A percentile compares a stretch with the other conserved stretches of the same genome.
Evolutionary conservation across 768 basidiomycete genomes (phyloP).

Genomic region (Strobilomyces dryophilus): DNA sequence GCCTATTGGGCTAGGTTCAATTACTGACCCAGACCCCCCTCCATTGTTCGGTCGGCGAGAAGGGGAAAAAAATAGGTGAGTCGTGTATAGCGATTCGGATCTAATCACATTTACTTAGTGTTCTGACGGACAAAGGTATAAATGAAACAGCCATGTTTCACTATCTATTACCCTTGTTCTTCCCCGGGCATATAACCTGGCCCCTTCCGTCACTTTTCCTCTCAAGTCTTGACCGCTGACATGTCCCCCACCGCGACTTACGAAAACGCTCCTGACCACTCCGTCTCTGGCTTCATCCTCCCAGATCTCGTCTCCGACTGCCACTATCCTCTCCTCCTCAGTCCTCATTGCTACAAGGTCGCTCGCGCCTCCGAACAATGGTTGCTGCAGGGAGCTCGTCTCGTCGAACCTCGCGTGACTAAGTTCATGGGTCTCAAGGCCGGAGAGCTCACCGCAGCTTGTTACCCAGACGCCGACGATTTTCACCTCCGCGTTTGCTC

Average conservation of each 20-base stretch:
- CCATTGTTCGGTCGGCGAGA: constrained; percentile 3
- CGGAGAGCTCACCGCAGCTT: constrained; percentile 62
- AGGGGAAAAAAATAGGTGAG: not conserved
- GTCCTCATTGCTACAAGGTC: constrained; percentile 31
- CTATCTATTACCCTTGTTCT: constrained; percentile 14
- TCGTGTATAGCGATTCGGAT: constrained; percentile 13
- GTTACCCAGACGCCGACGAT: constrained; percentile 53
- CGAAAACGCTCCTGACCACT: constrained; percentile 7
- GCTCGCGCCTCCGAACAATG: constrained; percentile 37
- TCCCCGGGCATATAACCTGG: constrained; percentile 15
- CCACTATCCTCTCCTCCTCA: constrained; percentile 34
- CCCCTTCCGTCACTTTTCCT: not conserved
- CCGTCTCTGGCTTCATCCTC: constrained; percentile 30
- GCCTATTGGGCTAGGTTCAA: not conserved
- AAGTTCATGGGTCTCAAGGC: constrained; percentile 56
- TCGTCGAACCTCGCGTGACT: constrained; percentile 30
- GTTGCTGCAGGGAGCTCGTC: constrained; percentile 26
- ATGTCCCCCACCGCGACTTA: constrained; percentile 27
- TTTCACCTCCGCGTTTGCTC: constrained; percentile 60
- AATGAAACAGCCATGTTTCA: constrained; percentile 28
- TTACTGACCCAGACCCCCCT: constrained; percentile 10
- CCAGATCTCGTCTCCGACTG: constrained; percentile 41
- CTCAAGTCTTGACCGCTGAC: not conserved
- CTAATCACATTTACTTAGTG: constrained; percentile 9
- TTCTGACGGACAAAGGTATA: constrained; percentile 22